Evolutionary conservation across 768 basidiomycete genomes (phyloP), one percentile per base, ranked within the genome.

Genomic region (Lentinula guzmanii): DNA sequence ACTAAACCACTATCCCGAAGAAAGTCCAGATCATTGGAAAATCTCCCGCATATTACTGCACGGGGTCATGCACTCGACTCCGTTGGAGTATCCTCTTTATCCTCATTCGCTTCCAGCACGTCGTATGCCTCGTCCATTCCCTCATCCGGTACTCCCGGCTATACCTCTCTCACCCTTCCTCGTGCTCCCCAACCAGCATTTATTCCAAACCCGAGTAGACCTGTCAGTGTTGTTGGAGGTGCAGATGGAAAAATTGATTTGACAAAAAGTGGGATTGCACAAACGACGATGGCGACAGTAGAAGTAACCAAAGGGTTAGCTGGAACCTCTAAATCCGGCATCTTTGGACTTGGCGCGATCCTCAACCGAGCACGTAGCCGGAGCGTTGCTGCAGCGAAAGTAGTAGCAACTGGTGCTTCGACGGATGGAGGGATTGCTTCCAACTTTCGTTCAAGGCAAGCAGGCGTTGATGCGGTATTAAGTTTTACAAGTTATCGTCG

Each of bases 251-350:
- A 78, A 52, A 74, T 94, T 15, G 91, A 96, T 72, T 75, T 93
- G 46, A 86, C 90, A 1, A 79, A 81, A 10, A 82, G 86, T 16
- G 92, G 93, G 3, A 75, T 92, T 10, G 93, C 93, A 6, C 90
- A 92, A 70, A 87, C 86, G 5, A 93, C 90, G 4, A 95, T 97
- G 93, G 89, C 90, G 15, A 92, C 86, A 55, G 85, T 96, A 45
- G 90, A 92, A 68, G 83, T 92, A 35, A 84, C 90, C 16, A 78
- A 79, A 41, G 90, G 90, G 5, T 69, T 84, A 3, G 76, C 54
- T 64, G 24, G 43, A 11, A 62, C 21, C 16, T 28, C 56, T 21
- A 59, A 42, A 24, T 52, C 53, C 35, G 63, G 63, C 9, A 51
- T 59, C 43, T 58, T 58, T 34, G 48, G 24, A 24, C 28, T 42